phyloP scores from a whole-genome alignment of 202 grass and related monocot genomes.

The Musa balbisiana region DNA sequence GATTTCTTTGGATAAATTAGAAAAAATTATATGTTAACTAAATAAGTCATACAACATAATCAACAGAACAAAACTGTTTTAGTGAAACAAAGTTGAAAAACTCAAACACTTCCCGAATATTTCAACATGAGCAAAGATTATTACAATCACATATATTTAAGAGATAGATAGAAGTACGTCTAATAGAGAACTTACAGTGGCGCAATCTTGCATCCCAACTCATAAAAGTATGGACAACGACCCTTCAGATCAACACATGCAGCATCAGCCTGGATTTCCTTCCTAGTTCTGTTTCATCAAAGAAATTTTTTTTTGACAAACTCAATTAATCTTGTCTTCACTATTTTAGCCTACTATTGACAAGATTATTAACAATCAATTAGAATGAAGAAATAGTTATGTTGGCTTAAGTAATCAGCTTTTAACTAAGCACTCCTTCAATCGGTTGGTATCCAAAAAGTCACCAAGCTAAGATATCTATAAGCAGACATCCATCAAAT shows the following conservation, averaged over 20 bases:
- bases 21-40: no score
- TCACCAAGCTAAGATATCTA: not conserved
- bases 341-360: no score
- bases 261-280: slow-evolving; percentile 91
- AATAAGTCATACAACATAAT: no score
- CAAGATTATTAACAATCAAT: no score
- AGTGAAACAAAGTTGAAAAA: no score
- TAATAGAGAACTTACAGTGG: slow-evolving; percentile 53
- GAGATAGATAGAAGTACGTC: not conserved
- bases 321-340: no score
- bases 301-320: no score
- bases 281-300: slow-evolving; percentile 26
- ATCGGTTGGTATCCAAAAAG: not conserved
- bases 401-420: not conserved
- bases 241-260: slow-evolving; percentile 79
- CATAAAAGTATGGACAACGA: slow-evolving; percentile 74
- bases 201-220: slow-evolving; percentile 79
- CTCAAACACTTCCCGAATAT: not conserved
- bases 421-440: not conserved
- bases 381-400: no score
- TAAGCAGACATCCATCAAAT: not conserved
- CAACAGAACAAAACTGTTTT: no score
- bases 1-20: no score
- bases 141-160: not conserved
- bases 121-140: not conserved